Base-by-base conservation (phyloP, 371 early-diverging fungal genomes). In the Capillidium heterosporum region DNA sequence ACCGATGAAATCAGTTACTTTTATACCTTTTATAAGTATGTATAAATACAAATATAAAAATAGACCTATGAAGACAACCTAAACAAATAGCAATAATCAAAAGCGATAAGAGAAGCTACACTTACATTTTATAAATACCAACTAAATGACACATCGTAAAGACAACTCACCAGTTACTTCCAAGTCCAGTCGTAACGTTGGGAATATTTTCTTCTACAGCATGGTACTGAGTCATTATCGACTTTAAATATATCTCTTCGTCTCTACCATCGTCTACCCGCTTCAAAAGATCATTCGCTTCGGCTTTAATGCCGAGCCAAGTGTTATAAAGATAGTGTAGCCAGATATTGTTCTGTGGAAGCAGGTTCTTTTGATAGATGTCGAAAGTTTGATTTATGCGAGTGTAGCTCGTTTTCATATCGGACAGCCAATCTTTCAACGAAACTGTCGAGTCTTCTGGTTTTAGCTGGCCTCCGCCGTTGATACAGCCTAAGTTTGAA, bases 401-500 rank as follows among this genome's bases (percentile, higher is more conserved):
- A 4, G 62, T 63, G 56, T 78, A 78, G 11, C 66, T 80, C n/a
- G 66, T 67, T 51, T 77, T 78, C 32, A 75, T 64, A 23, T 60
- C 55, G 0, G 57, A 61, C n/a, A 75, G 65, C 72, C 71, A 75
- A 1, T 67, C 69, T 60, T 49, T 49, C n/a, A n/a, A n/a, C n/a
- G n/a, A n/a, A 19, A 11, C 50, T 29, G 15, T 3, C 0, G 53
- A 42, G 1, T 61, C 64, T 43, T 61, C 68, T 24, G 71, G 61
- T 43, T 74, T 68, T 26, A 85, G 59, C 62, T 93, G 91, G 3
- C 94, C 94, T 28, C 91, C 94, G 10, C 94, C 94, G 63, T 91
- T 90, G 56, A 86, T 82, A 69, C 94, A 93, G 5, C 80, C 75
- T 57, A 19, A 8, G 10, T 15, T 10, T 13, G 43, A 41, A 48